phyloP scores from a whole-genome alignment of 164 flowering plant genomes.

The Cinnamomum chago region DNA sequence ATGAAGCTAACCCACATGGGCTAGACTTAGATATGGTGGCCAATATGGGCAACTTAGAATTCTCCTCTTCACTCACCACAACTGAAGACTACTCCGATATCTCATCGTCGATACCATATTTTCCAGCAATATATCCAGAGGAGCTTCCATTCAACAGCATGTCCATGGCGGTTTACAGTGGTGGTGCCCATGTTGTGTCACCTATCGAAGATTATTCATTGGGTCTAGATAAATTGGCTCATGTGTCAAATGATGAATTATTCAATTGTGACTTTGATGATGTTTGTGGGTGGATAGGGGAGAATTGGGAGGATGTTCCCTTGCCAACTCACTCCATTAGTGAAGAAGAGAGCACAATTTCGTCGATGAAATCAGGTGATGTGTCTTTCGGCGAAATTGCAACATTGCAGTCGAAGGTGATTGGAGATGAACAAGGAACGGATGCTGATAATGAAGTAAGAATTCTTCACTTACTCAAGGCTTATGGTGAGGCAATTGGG shows the following conservation, averaged over 20 bases:
- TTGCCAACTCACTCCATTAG: conserved; percentile 7
- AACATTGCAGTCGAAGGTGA: conserved; percentile 10
- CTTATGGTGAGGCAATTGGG: conserved; percentile 54
- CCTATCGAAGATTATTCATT: conserved; percentile 9
- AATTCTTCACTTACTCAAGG: conserved; percentile 42
- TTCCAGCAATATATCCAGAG: conserved; percentile 3
- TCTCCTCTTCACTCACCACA: conserved; percentile 23
- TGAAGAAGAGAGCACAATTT: conserved; percentile 18
- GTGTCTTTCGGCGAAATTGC: conserved; percentile 10
- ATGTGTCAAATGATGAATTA: conserved; percentile 1
- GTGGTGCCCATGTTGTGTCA: neutral
- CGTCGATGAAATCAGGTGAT: conserved; percentile 8
- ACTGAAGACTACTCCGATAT: conserved; percentile 18
- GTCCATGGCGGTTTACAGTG: neutral
- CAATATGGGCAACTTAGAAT: conserved; percentile 17
- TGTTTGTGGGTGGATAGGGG: conserved; percentile 14
- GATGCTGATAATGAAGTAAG: conserved; percentile 27
- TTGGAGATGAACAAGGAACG: conserved; percentile 15
- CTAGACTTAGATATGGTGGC: conserved; percentile 8
- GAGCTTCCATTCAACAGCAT: neutral
- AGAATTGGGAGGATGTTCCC: conserved; percentile 17
- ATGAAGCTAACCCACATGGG: conserved; percentile 14
- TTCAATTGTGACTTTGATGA: conserved; percentile 8
- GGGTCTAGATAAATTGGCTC: conserved; percentile 14
- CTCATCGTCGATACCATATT: conserved; percentile 10